Conservation (phyloP, 768 basidiomycete genomes). For the Rhodocollybia butyracea region DNA sequence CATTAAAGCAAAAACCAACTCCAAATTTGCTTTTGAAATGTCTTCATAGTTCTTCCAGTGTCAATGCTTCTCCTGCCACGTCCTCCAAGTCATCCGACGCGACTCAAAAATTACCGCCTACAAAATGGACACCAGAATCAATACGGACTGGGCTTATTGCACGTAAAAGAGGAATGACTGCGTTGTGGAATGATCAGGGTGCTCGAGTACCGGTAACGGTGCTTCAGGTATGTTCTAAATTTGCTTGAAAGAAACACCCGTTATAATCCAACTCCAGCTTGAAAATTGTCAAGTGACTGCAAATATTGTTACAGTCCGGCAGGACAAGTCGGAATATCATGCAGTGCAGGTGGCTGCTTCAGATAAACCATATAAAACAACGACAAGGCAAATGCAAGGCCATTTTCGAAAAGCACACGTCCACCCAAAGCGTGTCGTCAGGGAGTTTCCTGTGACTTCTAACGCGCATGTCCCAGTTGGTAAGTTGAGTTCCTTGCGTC, state of each 20-base stretch:
- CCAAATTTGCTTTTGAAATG: not conserved
- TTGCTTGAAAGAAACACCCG: not conserved
- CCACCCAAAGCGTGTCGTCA: conserved; percentile 76
- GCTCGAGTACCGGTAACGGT: conserved; percentile 88
- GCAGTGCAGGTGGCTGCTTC: conserved; percentile 93
- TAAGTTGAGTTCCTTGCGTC: conserved; percentile 32
- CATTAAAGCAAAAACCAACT: conserved; percentile 18
- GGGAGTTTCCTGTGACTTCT: conserved; percentile 83
- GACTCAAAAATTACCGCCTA: conserved; percentile 21
- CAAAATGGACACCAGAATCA: conserved; percentile 83
- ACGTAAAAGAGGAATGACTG: conserved; percentile 93
- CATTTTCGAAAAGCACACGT: conserved; percentile 87
- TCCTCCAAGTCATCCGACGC: not conserved
- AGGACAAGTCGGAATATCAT: conserved; percentile 73
- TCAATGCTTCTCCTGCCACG: not conserved
- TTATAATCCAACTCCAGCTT: conserved; percentile 40
- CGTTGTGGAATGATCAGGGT: conserved; percentile 89
- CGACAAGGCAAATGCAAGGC: conserved; percentile 78
- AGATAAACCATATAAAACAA: conserved; percentile 67
- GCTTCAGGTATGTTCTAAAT: conserved; percentile 62
- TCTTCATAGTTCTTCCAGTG: not conserved
- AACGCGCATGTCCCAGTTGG: conserved; percentile 91
- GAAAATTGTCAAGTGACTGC: conserved; percentile 90
- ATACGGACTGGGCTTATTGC: conserved; percentile 91
- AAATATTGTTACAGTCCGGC: conserved; percentile 62